These are phyloP conservation scores for Hymenoscyphus infarciens DNA, from an alignment of 2,329 filamentous ascomycete genomes.

Conservation along the genomic window DNA sequence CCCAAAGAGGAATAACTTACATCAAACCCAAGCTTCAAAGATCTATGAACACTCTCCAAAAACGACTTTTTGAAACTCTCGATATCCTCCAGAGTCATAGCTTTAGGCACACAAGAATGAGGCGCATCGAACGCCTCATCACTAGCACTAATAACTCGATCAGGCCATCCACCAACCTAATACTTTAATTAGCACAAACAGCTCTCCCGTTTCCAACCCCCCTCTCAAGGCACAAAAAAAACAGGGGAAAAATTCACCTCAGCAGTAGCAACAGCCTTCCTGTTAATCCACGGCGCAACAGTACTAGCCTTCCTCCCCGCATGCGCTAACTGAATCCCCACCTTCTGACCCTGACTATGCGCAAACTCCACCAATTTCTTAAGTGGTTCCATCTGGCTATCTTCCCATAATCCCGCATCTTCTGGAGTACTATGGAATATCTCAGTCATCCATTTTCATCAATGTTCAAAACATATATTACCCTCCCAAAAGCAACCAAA, in stretches of 20 bases:
- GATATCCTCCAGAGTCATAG: conserved; percentile 66
- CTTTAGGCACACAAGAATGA: conserved; percentile 58
- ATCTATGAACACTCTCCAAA: conserved; percentile 52
- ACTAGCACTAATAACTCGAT: conserved; percentile 50
- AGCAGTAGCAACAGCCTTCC: conserved; percentile 46
- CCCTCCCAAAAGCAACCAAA: too few relatives aligned
- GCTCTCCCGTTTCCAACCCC: too few relatives aligned
- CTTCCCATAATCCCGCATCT: conserved; percentile 32
- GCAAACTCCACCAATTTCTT: conserved; percentile 38
- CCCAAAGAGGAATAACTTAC: conserved; percentile 36
- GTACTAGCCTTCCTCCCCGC: conserved; percentile 47
- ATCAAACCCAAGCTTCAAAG: conserved; percentile 64
- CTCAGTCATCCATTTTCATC: too few relatives aligned
- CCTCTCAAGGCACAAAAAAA: too few relatives aligned
- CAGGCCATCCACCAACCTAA: conserved; percentile 52
- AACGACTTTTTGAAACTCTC: conserved; percentile 58
- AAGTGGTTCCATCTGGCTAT: conserved; percentile 35
- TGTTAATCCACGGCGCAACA: conserved; percentile 52
- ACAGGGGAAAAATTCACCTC: conserved; percentile 34
- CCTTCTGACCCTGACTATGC: conserved; percentile 52
- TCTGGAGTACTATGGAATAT: conserved; percentile 17
- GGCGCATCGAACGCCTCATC: conserved; percentile 56
- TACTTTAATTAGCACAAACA: too few relatives aligned
- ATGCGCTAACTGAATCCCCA: conserved; percentile 65
- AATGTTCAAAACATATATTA: too few relatives aligned